These are phyloP conservation scores for Ascochyta koolunga DNA, from an alignment of 2,329 filamentous ascomycete species.

Conservation along the genomic window DNA sequence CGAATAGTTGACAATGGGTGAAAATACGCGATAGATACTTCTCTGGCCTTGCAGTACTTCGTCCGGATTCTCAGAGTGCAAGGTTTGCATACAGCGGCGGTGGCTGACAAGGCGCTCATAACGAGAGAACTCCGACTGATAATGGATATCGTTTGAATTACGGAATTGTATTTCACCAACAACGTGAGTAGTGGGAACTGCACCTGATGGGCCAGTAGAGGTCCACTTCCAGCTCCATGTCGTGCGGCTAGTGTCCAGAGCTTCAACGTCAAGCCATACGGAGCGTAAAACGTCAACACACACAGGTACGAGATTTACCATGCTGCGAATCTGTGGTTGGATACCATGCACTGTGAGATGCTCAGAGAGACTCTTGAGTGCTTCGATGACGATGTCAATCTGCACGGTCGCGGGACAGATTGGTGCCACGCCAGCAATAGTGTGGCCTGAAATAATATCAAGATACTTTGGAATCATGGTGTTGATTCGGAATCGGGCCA, in stretches of 20 bases:
- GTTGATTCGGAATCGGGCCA: conserved; percentile 52
- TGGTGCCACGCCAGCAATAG: conserved; percentile 49
- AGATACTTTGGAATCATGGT: conserved; percentile 46
- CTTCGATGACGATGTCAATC: conserved; percentile 44
- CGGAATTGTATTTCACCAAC: conserved; percentile 32
- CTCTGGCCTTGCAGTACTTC: conserved; percentile 42
- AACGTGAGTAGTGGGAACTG: conserved; percentile 27
- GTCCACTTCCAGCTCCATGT: conserved; percentile 40
- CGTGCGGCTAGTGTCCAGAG: conserved; percentile 12
- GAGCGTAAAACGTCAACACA: conserved; percentile 41
- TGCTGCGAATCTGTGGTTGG: conserved; percentile 8
- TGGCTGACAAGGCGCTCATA: conserved; percentile 40
- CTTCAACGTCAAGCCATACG: conserved; percentile 38
- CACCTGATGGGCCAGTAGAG: conserved; percentile 12
- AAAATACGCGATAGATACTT: conserved; percentile 50
- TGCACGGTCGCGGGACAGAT: conserved; percentile 50
- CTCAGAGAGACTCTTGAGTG: conserved; percentile 39
- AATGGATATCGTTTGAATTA: conserved; percentile 18
- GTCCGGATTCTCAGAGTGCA: conserved; percentile 35
- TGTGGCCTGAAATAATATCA: conserved; percentile 46
- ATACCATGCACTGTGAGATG: conserved; percentile 12
- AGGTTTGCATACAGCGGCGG: conserved; percentile 33
- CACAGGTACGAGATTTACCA: conserved; percentile 9
- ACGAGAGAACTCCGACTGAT: conserved; percentile 32
- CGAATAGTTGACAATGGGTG: conserved; percentile 45